Conservation (phyloP, 1,139 yeast genomes). For the Geotrichum cucujoidarum region DNA sequence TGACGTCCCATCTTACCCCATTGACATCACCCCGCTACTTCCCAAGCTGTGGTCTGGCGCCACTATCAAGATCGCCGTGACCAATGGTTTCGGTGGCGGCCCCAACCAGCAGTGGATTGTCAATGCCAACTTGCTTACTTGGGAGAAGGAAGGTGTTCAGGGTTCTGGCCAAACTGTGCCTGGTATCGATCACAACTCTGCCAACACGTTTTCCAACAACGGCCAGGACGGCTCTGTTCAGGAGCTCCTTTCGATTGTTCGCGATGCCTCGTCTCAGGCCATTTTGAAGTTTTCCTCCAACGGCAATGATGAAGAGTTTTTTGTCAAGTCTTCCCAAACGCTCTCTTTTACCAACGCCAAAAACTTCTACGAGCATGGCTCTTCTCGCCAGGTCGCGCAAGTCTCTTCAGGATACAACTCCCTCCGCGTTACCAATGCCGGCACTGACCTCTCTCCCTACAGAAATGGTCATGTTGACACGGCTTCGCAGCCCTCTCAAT, state of each 20-base stretch:
- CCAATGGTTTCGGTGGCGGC: slow-evolving; percentile 51
- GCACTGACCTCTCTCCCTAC: slow-evolving; percentile 12
- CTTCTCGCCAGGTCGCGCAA: slow-evolving; percentile 15
- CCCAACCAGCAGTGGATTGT: slow-evolving; percentile 54
- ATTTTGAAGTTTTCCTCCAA: slow-evolving; percentile 17
- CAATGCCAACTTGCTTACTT: slow-evolving; percentile 59
- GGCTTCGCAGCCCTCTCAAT: slow-evolving; percentile 12
- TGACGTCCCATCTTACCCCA: slow-evolving; percentile 59
- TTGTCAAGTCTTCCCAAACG: slow-evolving; percentile 18
- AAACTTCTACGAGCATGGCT: slow-evolving; percentile 13
- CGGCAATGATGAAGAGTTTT: slow-evolving; percentile 9
- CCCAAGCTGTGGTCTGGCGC: slow-evolving; percentile 53
- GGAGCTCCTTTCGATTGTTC: slow-evolving; percentile 16
- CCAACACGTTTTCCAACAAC: slow-evolving; percentile 13
- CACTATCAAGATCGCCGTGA: slow-evolving; percentile 38
- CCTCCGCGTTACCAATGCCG: slow-evolving; percentile 13
- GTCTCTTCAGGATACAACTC: slow-evolving; percentile 17
- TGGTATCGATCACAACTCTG: slow-evolving; percentile 13
- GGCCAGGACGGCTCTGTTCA: slow-evolving; percentile 8
- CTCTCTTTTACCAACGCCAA: slow-evolving; percentile 18
- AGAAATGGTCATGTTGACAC: slow-evolving; percentile 3
- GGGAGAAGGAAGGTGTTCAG: slow-evolving; percentile 43
- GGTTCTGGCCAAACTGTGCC: slow-evolving; percentile 29
- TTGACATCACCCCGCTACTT: slow-evolving; percentile 63
- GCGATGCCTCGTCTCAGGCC: slow-evolving; percentile 17